phyloP scores from a whole-genome alignment of 148 eudicot species.

The Heliosperma pusillum region DNA sequence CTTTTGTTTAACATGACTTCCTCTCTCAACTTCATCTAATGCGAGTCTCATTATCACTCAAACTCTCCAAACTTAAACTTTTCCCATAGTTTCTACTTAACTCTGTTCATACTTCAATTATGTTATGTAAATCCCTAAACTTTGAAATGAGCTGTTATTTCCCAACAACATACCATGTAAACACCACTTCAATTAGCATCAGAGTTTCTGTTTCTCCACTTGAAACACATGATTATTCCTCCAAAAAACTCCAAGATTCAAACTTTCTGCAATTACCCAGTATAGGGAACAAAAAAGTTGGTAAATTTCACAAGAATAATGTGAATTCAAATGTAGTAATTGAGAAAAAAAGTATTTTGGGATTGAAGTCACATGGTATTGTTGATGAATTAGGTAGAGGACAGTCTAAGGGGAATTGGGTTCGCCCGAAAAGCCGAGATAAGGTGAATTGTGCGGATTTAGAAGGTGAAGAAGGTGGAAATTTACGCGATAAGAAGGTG shows the following conservation, averaged over 20 bases:
- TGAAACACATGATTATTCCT: constrained; percentile 30
- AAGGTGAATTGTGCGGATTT: constrained; percentile 14
- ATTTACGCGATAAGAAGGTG: constrained; percentile 27
- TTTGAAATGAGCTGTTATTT: constrained; percentile 43
- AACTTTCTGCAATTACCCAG: constrained; percentile 25
- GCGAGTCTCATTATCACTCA: not conserved
- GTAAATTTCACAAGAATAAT: constrained; percentile 22
- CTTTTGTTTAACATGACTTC: too few relatives aligned
- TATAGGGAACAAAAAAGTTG: constrained; percentile 27
- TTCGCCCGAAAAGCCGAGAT: constrained; percentile 10
- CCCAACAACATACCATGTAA: constrained; percentile 30
- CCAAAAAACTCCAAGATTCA: constrained; percentile 26
- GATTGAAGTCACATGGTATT: constrained; percentile 25
- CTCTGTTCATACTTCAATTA: too few relatives aligned
- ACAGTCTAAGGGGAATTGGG: constrained; percentile 15
- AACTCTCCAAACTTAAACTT: not conserved
- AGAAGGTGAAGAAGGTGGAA: not conserved
- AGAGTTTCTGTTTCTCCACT: constrained; percentile 33
- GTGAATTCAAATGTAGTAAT: constrained; percentile 18
- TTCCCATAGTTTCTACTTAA: not conserved
- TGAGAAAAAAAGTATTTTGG: constrained; percentile 25
- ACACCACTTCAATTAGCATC: constrained; percentile 31
- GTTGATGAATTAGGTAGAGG: constrained; percentile 15
- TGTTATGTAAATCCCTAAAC: constrained; percentile 48
- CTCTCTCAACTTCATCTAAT: too few relatives aligned